These are phyloP conservation scores for Circinella umbellata DNA, from an alignment of 371 early-diverging fungal genomes.

Conservation along the genomic window DNA sequence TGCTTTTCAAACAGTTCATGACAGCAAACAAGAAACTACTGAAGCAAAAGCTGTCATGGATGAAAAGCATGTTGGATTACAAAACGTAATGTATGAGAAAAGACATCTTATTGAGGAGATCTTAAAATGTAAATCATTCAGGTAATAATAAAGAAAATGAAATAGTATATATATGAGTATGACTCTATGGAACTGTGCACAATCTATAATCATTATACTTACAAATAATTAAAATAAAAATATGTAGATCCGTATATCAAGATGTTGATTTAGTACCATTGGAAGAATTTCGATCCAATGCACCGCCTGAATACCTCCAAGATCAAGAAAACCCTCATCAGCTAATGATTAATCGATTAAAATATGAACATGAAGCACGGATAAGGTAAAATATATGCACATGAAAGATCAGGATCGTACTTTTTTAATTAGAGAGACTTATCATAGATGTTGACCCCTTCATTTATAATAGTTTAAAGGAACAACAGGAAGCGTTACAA, in stretches of 20 bases:
- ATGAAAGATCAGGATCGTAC: neutral
- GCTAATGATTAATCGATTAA: slow-evolving; percentile 49
- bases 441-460: neutral
- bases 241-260: slow-evolving; percentile 50
- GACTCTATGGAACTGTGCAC: too few relatives aligned
- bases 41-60: slow-evolving; percentile 52
- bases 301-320: slow-evolving; percentile 35
- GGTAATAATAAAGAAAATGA: slow-evolving; percentile 21
- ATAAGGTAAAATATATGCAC: slow-evolving; percentile 30
- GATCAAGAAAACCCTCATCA: slow-evolving; percentile 41
- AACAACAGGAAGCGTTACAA: slow-evolving; percentile 43
- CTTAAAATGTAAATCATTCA: slow-evolving; percentile 45
- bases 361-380: slow-evolving; percentile 47
- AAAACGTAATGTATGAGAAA: slow-evolving; percentile 55
- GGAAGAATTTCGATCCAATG: slow-evolving; percentile 40
- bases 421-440: too few relatives aligned
- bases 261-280: slow-evolving; percentile 48
- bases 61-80: slow-evolving; percentile 41
- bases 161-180: too few relatives aligned
- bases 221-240: neutral
- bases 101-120: slow-evolving; percentile 53
- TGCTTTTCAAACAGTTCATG: slow-evolving; percentile 26
- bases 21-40: slow-evolving; percentile 45
- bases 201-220: too few relatives aligned
- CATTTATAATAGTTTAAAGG: slow-evolving; percentile 33